Conservation (phyloP, 768 basidiomycete genomes). For the Boletales sp. region DNA sequence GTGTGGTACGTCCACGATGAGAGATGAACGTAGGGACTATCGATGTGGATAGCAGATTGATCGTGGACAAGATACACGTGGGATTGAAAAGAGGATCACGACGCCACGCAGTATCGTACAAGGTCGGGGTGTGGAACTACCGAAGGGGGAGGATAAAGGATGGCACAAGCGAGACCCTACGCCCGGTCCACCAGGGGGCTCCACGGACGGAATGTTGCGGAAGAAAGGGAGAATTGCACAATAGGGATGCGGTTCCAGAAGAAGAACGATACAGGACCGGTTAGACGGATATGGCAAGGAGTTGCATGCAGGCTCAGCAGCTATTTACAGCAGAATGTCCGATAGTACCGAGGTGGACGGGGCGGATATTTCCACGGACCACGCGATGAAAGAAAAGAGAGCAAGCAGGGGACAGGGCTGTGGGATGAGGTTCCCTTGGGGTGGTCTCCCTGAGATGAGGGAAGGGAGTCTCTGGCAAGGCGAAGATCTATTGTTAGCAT, state of each 20-base stretch:
- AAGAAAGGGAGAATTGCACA: background rate
- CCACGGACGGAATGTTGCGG: conserved; percentile 6
- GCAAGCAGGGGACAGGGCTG: background rate
- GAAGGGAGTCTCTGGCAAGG: conserved; percentile 11
- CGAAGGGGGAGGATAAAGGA: background rate
- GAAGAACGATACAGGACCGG: conserved; percentile 1
- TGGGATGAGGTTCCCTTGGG: conserved; percentile 7
- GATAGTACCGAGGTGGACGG: conserved; percentile 6
- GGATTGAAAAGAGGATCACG: conserved; percentile 2
- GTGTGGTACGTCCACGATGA: conserved; percentile 4
- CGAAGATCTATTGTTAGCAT: conserved; percentile 13
- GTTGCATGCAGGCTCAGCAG: background rate
- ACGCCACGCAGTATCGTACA: too few species aligned
- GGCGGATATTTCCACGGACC: conserved; percentile 5
- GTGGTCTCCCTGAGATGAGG: conserved; percentile 8
- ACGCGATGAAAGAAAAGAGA: conserved; percentile 6
- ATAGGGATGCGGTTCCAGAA: conserved; percentile 7
- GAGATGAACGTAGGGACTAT: conserved; percentile 7
- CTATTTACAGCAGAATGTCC: background rate
- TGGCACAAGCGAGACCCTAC: conserved; percentile 9
- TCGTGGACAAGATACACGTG: conserved; percentile 5
- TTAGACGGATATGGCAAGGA: conserved; percentile 13
- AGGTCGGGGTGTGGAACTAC: background rate
- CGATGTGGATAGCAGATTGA: conserved; percentile 18
- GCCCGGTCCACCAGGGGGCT: conserved; percentile 11